These are phyloP conservation scores for Metschnikowia matae DNA, from an alignment of 805 yeast genomes.

Conservation along the genomic window DNA sequence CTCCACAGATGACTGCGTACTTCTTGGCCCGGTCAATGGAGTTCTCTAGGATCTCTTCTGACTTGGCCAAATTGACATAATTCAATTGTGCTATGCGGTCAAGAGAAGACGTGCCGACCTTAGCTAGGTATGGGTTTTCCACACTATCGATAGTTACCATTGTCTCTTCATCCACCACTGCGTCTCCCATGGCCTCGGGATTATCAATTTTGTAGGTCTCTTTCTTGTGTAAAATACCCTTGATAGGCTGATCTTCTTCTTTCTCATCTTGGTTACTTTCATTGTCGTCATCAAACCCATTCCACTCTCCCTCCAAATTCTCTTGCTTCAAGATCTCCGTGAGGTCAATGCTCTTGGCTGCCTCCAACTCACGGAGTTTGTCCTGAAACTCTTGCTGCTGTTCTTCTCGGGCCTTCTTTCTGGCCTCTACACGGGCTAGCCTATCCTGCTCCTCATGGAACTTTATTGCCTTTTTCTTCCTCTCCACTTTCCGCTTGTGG, in stretches of 20 bases:
- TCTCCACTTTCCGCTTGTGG: slow-evolving; percentile 85
- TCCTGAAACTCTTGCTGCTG: slow-evolving; percentile 61
- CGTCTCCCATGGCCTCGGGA: slow-evolving; percentile 24
- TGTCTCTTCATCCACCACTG: slow-evolving; percentile 44
- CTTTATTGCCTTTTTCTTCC: slow-evolving; percentile 82
- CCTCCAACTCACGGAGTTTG: slow-evolving; percentile 56
- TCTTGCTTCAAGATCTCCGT: slow-evolving; percentile 15
- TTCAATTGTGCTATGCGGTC: slow-evolving; percentile 55
- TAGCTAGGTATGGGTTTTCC: slow-evolving; percentile 41
- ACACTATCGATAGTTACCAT: slow-evolving; percentile 56
- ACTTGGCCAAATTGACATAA: slow-evolving; percentile 64
- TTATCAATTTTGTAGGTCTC: slow-evolving; percentile 33
- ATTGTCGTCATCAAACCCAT: slow-evolving; percentile 31
- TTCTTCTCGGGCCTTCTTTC: slow-evolving; percentile 68
- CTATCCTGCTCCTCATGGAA: slow-evolving; percentile 75
- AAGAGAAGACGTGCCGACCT: slow-evolving; percentile 30
- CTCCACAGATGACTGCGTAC: slow-evolving; percentile 67
- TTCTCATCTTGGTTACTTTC: slow-evolving; percentile 8
- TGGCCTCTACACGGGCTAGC: slow-evolving; percentile 66
- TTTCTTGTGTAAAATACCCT: slow-evolving; percentile 18
- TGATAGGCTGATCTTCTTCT: slow-evolving; percentile 12
- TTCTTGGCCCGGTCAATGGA: slow-evolving; percentile 77
- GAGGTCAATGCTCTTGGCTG: slow-evolving; percentile 28
- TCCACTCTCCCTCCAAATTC: slow-evolving; percentile 33
- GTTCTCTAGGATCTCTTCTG: slow-evolving; percentile 66